phyloP scores from a whole-genome alignment of 2,329 filamentous ascomycete genomes.

The Aureobasidium uvarum region DNA sequence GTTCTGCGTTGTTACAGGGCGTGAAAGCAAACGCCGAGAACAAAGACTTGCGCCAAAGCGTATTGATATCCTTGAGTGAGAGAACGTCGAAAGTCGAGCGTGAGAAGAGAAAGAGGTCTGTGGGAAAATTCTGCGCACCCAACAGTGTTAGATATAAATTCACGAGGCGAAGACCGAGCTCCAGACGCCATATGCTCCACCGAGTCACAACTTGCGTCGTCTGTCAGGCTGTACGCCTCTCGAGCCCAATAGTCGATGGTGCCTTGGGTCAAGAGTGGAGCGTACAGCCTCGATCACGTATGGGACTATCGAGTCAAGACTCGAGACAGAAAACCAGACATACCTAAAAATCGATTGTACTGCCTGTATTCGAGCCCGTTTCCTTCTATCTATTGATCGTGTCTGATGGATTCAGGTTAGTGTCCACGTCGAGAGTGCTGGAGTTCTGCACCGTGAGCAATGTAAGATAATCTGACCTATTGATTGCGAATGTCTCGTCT shows the following conservation, averaged over 20 bases:
- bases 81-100: not conserved
- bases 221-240: not conserved
- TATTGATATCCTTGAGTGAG: not conserved
- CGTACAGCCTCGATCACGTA: not conserved
- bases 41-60: not conserved
- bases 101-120: not conserved
- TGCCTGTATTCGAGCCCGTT: slow-evolving; percentile 14
- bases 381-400: slow-evolving; percentile 16
- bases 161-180: not conserved
- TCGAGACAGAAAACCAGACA: not conserved
- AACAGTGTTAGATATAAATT: not conserved
- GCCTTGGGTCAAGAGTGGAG: not conserved
- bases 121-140: not conserved
- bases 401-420: not conserved
- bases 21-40: not conserved
- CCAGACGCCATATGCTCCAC: not conserved
- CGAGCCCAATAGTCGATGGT: not conserved
- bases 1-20: not conserved
- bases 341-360: slow-evolving; percentile 16
- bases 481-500: not conserved
- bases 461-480: slow-evolving; percentile 15
- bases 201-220: too few species aligned
- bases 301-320: not conserved
- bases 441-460: not conserved
- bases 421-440: not conserved